phyloP scores from a whole-genome alignment of 2,329 filamentous ascomycete genomes.

The Grosmannia huntii region DNA sequence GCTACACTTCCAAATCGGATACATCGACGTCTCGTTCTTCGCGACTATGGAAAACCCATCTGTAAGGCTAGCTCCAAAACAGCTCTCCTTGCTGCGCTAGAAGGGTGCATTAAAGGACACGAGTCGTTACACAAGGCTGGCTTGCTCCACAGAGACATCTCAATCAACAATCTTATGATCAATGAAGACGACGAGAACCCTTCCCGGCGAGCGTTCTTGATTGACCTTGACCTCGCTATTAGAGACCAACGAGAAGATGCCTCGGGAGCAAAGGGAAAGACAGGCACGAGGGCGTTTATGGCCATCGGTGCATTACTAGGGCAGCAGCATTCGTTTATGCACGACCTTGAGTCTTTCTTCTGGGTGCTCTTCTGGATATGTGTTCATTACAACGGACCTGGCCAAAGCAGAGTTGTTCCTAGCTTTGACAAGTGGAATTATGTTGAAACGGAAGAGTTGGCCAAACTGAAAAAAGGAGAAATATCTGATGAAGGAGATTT shows the following conservation, averaged over 20 bases:
- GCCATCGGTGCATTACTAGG: conserved; percentile 28
- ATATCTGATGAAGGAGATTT: neutral
- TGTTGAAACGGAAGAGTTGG: conserved; percentile 10
- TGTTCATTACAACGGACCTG: conserved; percentile 8
- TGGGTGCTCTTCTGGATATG: conserved; percentile 17
- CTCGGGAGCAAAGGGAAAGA: conserved; percentile 18
- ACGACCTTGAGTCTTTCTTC: conserved; percentile 36
- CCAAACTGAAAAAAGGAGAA: neutral
- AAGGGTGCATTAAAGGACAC: neutral
- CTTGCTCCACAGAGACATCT: conserved; percentile 30
- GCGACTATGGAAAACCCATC: conserved; percentile 27
- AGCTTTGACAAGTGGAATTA: neutral
- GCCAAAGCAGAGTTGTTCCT: neutral
- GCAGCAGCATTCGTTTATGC: conserved; percentile 21
- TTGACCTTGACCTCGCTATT: conserved; percentile 28
- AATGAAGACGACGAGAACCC: conserved; percentile 27
- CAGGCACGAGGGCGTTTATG: conserved; percentile 33
- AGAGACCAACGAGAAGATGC: conserved; percentile 15
- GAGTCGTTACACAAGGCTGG: conserved; percentile 10
- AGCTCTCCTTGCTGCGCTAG: neutral
- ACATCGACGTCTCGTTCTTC: neutral
- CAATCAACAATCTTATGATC: conserved; percentile 31
- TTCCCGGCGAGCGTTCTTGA: conserved; percentile 26
- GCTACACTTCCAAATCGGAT: neutral
- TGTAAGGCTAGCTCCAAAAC: conserved; percentile 24